phyloP scores from a whole-genome alignment of 768 basidiomycete species.

The Dentipellis fragilis region DNA sequence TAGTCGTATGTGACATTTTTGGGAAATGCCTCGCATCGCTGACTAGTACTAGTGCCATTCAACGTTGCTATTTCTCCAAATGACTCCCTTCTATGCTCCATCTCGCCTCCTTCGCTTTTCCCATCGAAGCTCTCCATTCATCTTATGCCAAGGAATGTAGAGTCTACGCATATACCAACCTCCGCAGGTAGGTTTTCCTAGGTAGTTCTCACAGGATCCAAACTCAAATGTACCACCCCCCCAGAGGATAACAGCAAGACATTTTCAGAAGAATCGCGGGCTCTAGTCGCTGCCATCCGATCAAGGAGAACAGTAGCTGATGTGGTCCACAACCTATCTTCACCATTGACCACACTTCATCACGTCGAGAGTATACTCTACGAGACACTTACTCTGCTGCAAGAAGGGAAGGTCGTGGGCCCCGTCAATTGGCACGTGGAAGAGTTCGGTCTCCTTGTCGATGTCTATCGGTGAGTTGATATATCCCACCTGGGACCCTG shows the following conservation, averaged over 20 bases:
- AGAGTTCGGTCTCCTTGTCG: slow-evolving; percentile 37
- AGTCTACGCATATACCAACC: not conserved
- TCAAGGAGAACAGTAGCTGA: slow-evolving; percentile 48
- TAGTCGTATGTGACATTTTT: not conserved
- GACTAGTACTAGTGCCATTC: slow-evolving; percentile 40
- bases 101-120: slow-evolving; percentile 22
- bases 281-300: slow-evolving; percentile 33
- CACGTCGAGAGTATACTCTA: slow-evolving; percentile 38
- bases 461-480: slow-evolving; percentile 24
- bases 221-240: not conserved
- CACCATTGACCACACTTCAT: slow-evolving; percentile 28
- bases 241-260: slow-evolving; percentile 3
- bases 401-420: slow-evolving; percentile 30
- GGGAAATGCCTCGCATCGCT: not conserved
- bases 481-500: not conserved
- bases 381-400: slow-evolving; percentile 36
- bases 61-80: slow-evolving; percentile 51
- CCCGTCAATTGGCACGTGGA: slow-evolving; percentile 36
- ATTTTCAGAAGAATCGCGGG: slow-evolving; percentile 9
- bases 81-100: slow-evolving; percentile 40
- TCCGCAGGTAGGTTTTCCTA: slow-evolving; percentile 12
- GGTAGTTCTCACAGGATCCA: not conserved
- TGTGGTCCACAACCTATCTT: slow-evolving; percentile 44
- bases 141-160: slow-evolving; percentile 3
- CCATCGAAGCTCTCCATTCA: slow-evolving; percentile 9